Evolutionary conservation across 208 protist genomes (phyloP), one percentile per base, ranked within the genome.

Genomic region (Strigomonas culicis): DNA sequence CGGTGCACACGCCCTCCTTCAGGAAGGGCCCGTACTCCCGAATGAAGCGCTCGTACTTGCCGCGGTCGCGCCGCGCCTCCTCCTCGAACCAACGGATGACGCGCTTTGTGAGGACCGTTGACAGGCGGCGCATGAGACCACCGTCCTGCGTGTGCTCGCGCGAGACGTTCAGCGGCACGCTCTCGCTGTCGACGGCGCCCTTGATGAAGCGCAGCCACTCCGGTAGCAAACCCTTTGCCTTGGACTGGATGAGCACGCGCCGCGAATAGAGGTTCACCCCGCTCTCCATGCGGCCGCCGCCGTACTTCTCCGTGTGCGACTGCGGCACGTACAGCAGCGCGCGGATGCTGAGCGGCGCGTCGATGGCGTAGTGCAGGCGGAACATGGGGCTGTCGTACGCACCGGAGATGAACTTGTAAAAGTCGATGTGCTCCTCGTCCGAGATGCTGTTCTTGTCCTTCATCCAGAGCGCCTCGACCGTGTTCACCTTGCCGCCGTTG

Each of bases 61-160:
- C 63, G 46, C 88, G 72, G 75, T 99, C 94, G 3, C 86, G 86
- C 71, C 95, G 98, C 34, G 85, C 79, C 74, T 98, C 88, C 67
- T 97, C 93, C 59, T 92, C 79, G 51, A 97, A 74, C 82, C 88
- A 96, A 31, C 90, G 90, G 34, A 98, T 90, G 28, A 96, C 84
- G 47, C 92, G 87, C 65, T 96, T 97, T 1, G 93, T 97, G 19
- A 98, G 74, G 21, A 98, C 88, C 2, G 82, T 88, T 10, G 77
- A 93, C 30, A 99, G 84, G 28, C 90, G 91, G 21, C 88, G 80
- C 84, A 98, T 97, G 72, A 99, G 86, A 66, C 84, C 78, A 63
- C 88, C 95, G 74, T 99, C 93, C 80, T 99, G 98, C 43, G 98
- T 97, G 66, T 97, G 88, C 84, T 99, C 98, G 68, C 98, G 94